phyloP scores from a whole-genome alignment of 2,329 filamentous ascomycete genomes.

The Xylariaceae sp. region DNA sequence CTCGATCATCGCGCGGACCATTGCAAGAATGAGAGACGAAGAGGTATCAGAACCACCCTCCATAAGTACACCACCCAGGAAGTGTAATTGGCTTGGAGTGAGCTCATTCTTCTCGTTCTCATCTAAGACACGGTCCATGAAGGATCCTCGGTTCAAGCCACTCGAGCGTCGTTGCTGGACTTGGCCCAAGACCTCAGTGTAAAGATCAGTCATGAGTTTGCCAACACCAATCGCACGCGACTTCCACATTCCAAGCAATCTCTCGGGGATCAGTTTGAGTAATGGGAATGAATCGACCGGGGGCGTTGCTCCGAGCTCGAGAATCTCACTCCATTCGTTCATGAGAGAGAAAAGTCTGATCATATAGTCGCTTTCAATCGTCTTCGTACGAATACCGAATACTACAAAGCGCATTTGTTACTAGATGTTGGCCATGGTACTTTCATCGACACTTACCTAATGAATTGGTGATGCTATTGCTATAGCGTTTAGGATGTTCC shows the following conservation, averaged over 20 bases:
- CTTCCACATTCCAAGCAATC: conserved; percentile 36
- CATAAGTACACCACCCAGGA: conserved; percentile 30
- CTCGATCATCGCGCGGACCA: conserved; percentile 40
- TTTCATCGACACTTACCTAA: no score
- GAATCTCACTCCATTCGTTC: no score
- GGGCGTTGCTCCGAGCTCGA: no score
- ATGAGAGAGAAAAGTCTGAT: no score
- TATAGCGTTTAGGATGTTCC: no score
- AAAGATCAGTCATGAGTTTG: conserved; percentile 38
- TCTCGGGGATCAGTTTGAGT: no score
- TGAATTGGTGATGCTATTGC: no score
- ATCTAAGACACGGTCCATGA: conserved; percentile 10
- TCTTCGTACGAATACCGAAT: no score
- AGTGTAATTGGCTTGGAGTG: conserved; percentile 32
- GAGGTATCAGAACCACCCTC: conserved; percentile 36
- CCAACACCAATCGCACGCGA: conserved; percentile 33
- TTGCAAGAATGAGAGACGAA: conserved; percentile 32
- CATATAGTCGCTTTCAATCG: no score
- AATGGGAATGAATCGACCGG: no score
- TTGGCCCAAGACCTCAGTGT: conserved; percentile 38
- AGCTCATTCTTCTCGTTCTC: conserved; percentile 26
- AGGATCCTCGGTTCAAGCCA: conserved; percentile 4
- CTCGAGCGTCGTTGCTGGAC: conserved; percentile 2
- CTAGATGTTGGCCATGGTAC: no score
- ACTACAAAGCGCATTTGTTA: no score